These are phyloP conservation scores for Claviceps capensis DNA, from an alignment of 2,329 filamentous ascomycete genomes.

Conservation along the genomic window DNA sequence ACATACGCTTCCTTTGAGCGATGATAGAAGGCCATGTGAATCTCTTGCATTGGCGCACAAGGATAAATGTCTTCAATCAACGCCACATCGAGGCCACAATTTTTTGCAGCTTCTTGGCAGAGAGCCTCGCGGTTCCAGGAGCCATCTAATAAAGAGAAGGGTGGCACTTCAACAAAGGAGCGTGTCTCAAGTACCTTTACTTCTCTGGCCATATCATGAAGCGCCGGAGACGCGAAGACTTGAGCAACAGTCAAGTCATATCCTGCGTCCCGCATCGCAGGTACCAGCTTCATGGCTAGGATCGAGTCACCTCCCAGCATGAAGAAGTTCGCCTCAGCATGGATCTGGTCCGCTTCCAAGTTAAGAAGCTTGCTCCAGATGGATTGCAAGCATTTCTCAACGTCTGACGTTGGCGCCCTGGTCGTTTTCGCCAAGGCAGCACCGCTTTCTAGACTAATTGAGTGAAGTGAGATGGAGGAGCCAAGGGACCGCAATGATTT, in stretches of 20 bases:
- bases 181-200: neutral
- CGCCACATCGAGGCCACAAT: conserved; percentile 6
- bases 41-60: conserved; percentile 12
- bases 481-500: neutral
- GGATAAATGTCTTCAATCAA: conserved; percentile 11
- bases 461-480: neutral
- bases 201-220: neutral
- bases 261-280: neutral
- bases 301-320: conserved; percentile 2
- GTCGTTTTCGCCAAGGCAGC: neutral
- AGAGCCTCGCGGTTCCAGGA: conserved; percentile 1
- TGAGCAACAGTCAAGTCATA: neutral
- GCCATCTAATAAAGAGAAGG: neutral
- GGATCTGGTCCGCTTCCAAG: neutral
- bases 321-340: conserved; percentile 1
- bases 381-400: neutral
- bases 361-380: conserved; percentile 1
- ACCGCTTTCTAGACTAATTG: neutral
- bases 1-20: conserved; percentile 9
- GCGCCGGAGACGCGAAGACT: neutral
- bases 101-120: conserved; percentile 1
- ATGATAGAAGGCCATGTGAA: conserved; percentile 9
- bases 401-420: neutral
- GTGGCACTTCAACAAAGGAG: neutral
- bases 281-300: conserved; percentile 2